phyloP scores from a whole-genome alignment of 2,329 filamentous ascomycete species.

The Penicillium decumbens region DNA sequence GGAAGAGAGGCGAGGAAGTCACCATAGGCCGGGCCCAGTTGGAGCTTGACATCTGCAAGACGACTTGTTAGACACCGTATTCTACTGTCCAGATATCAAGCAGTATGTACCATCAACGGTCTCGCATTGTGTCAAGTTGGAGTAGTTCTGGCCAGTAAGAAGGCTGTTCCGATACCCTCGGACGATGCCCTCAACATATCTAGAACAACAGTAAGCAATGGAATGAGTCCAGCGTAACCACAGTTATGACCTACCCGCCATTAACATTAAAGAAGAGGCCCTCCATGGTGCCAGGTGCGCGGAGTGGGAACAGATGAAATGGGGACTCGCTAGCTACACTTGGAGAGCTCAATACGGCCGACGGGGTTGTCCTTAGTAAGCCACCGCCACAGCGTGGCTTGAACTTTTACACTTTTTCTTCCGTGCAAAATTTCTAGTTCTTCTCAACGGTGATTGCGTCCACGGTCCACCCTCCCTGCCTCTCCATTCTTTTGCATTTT shows the following conservation, averaged over 20 bases:
- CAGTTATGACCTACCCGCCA: conserved; percentile 62
- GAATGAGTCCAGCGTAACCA: neutral
- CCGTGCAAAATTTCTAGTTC: conserved; percentile 38
- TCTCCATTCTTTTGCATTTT: conserved; percentile 22
- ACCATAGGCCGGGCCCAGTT: conserved; percentile 93
- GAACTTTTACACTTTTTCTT: conserved; percentile 37
- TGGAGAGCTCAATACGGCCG: conserved; percentile 14
- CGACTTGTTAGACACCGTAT: conserved; percentile 3
- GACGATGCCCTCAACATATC: conserved; percentile 95
- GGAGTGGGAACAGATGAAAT: conserved; percentile 12
- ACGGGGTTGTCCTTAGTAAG: conserved; percentile 28
- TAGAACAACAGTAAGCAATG: conserved; percentile 38
- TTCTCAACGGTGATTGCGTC: conserved; percentile 31
- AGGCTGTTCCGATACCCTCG: conserved; percentile 94
- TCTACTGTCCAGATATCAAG: neutral
- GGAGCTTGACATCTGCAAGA: conserved; percentile 82
- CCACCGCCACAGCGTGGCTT: conserved; percentile 30
- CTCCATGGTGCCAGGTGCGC: conserved; percentile 59
- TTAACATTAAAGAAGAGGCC: conserved; percentile 92
- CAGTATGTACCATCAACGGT: conserved; percentile 72
- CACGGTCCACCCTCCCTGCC: conserved; percentile 27
- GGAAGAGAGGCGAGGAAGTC: conserved; percentile 92
- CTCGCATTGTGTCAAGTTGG: conserved; percentile 95
- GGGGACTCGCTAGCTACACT: conserved; percentile 19
- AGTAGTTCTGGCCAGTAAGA: conserved; percentile 84